Base-by-base conservation (phyloP, 106 monocot species). In the Phalaenopsis aphrodite region DNA sequence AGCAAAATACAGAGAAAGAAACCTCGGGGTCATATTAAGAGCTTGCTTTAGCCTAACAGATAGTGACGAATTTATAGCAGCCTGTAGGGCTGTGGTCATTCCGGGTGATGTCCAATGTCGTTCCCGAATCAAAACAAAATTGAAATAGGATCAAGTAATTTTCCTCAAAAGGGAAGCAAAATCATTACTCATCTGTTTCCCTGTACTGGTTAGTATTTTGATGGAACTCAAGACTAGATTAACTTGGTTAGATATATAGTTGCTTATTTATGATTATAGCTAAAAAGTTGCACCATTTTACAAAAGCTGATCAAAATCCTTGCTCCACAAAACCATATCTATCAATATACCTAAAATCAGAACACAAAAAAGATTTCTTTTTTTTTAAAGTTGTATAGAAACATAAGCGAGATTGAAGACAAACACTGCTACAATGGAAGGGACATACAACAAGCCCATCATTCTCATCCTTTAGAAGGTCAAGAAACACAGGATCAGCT, bases 391-490 rank as follows among this genome's bases (percentile, higher is more conserved):
- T 38, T 39, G 2, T 69, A 3, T 39, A 12, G 11, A 39, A 69
- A 69, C 38, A 69, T 38, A 69, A 21, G 23, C 3, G 38, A 38
- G 37, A 37, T 69, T 69, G 64, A 38, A 69, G 69, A 69, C 38
- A 69, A 69, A 69, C 3, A 69, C 38, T 69, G 69, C 9, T 38
- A 38, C 69, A 69, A 2, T 37, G 72, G 38, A 14, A 77, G 24
- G 49, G 38, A 84, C 93, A 79, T 96, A 96, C 93, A 71, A 92
- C 89, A 80, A 97, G 85, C 16, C 94, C 97, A 86, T 97, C 97
- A 88, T 97, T 97, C 75, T 97, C 96, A 87, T 97, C 96, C 85
- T 92, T 97, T 42, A 97, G 83, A 89, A 97, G 82, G 72, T 97
- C 97, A 90, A 97, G 94, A 82, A 97, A 94, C 57, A 90, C 78